Conservation (phyloP, 495 filamentous ascomycete genomes). For the Hypoxylon perforatum region DNA sequence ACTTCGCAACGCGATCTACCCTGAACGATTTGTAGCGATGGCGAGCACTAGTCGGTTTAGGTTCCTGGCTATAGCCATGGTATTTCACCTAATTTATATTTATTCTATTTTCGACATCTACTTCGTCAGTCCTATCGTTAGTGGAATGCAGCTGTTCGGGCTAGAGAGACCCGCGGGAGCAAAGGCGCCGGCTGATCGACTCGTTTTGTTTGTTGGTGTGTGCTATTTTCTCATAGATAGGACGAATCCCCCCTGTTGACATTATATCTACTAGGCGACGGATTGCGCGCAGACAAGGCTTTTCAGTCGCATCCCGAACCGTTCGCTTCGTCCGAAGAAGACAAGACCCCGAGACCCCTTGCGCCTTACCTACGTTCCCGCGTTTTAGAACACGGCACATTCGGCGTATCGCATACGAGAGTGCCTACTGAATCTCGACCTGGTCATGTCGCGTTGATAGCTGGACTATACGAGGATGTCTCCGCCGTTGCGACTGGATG, state of each 20-base stretch:
- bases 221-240: conserved; percentile 9
- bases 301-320: conserved; percentile 96
- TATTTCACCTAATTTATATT: conserved; percentile 95
- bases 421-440: conserved; percentile 98
- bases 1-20: conserved; percentile 24
- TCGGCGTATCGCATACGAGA: conserved; percentile 97
- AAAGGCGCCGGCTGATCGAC: conserved; percentile 85
- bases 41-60: conserved; percentile 83
- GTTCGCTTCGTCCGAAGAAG: conserved; percentile 70
- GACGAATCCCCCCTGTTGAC: conserved; percentile 32
- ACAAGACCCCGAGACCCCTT: conserved; percentile 73
- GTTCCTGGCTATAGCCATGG: conserved; percentile 89
- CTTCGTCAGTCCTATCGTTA: conserved; percentile 97
- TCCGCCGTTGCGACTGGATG: conserved; percentile 97
- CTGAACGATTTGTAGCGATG: conserved; percentile 60
- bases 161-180: conserved; percentile 69
- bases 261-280: conserved; percentile 71
- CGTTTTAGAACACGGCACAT: conserved; percentile 91
- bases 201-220: conserved; percentile 93
- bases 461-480: conserved; percentile 97
- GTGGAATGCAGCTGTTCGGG: conserved; percentile 86
- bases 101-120: conserved; percentile 99
- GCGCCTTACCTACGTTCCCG: conserved; percentile 94
- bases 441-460: conserved; percentile 97
- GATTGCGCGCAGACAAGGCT: conserved; percentile 96